These are phyloP conservation scores for Podospora anserina DNA, from an alignment of 495 filamentous ascomycete species.

Conservation along the genomic window DNA sequence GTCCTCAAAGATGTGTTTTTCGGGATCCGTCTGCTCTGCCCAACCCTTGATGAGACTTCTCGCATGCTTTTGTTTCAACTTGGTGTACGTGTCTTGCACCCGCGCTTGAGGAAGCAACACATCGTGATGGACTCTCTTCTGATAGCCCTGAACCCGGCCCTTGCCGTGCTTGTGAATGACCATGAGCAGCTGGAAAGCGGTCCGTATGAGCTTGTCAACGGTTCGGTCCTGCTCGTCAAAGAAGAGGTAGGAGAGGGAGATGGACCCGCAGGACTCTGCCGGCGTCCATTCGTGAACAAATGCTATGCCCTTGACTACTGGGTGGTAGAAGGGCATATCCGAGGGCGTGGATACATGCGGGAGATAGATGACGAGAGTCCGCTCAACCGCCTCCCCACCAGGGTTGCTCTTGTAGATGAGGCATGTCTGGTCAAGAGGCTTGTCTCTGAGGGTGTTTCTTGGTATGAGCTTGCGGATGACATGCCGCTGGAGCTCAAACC, in stretches of 20 bases:
- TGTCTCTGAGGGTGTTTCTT: slow-evolving; percentile 72
- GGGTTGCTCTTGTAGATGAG: slow-evolving; percentile 53
- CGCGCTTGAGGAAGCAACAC: slow-evolving; percentile 66
- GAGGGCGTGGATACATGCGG: slow-evolving; percentile 62
- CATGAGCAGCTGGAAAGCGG: slow-evolving; percentile 64
- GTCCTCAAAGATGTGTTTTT: slow-evolving; percentile 94
- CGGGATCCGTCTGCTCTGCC: slow-evolving; percentile 82
- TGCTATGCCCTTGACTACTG: slow-evolving; percentile 65
- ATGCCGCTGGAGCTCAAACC: slow-evolving; percentile 36
- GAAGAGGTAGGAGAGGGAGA: slow-evolving; percentile 67
- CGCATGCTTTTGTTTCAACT: slow-evolving; percentile 77
- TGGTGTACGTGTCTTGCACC: slow-evolving; percentile 75
- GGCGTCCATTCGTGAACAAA: slow-evolving; percentile 64
- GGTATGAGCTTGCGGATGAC: slow-evolving; percentile 75
- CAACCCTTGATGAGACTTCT: slow-evolving; percentile 62
- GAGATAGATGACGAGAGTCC: slow-evolving; percentile 69
- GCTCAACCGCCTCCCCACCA: slow-evolving; percentile 21
- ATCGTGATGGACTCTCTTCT: slow-evolving; percentile 75
- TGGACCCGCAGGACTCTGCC: slow-evolving; percentile 38
- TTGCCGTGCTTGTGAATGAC: slow-evolving; percentile 75
- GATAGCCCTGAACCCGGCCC: slow-evolving; percentile 58
- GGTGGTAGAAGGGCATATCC: slow-evolving; percentile 84
- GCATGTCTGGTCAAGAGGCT: slow-evolving; percentile 73
- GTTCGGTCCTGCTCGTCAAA: slow-evolving; percentile 48
- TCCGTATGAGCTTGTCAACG: slow-evolving; percentile 60